A percentile compares a stretch with the other conserved stretches of the same genome.
Conservation (phyloP, 2,329 filamentous ascomycete genomes). For the Hypoxylon sp. region DNA sequence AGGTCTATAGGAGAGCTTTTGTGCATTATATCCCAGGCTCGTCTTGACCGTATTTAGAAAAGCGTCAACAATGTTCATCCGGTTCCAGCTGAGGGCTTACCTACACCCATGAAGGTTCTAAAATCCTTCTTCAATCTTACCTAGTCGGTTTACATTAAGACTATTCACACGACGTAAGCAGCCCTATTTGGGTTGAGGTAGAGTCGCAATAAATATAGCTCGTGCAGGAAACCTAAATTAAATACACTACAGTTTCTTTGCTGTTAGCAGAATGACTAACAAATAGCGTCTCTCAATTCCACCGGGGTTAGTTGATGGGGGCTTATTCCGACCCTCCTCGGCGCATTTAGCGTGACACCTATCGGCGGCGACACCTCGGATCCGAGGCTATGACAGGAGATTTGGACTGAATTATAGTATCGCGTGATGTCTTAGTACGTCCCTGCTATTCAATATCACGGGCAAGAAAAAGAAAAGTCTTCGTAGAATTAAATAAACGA, state of each 20-base stretch:
- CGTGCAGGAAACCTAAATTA: slow-evolving; percentile 1
- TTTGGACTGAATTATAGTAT: slow-evolving; percentile 1
- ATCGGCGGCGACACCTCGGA: slow-evolving; percentile 26
- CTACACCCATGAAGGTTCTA: background rate
- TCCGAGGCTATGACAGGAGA: slow-evolving; percentile 14
- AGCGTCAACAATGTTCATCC: slow-evolving; percentile 20
- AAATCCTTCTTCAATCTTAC: slow-evolving; percentile 11
- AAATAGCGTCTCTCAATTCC: background rate
- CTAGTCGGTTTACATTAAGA: background rate
- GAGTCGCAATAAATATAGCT: slow-evolving; percentile 8
- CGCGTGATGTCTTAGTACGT: background rate
- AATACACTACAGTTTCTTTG: background rate
- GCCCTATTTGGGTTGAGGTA: background rate
- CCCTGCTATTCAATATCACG: background rate
- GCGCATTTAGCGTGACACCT: slow-evolving; percentile 1
- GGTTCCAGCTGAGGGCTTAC: slow-evolving; percentile 25
- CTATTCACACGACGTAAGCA: background rate
- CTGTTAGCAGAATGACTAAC: background rate
- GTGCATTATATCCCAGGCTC: slow-evolving; percentile 19
- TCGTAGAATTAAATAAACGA: background rate
- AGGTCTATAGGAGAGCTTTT: slow-evolving; percentile 6
- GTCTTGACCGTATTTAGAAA: slow-evolving; percentile 10
- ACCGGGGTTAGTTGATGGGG: background rate
- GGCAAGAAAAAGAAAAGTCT: background rate
- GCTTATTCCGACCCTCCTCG: slow-evolving; percentile 30